Conservation (phyloP, 2,329 filamentous ascomycete species). For the Cladosporium sp. region DNA sequence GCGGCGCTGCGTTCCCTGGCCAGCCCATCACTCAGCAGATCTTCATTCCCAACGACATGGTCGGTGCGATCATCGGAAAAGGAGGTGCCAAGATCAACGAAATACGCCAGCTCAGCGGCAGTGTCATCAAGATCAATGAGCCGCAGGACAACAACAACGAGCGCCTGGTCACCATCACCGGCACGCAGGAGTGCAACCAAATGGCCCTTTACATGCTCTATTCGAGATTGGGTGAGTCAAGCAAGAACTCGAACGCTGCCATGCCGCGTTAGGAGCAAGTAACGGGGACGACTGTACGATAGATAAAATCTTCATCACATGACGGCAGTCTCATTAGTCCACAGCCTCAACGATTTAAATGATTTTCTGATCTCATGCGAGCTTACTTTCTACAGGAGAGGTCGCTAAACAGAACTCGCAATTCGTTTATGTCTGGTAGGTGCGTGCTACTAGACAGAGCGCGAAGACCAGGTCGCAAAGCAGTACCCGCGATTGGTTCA, state of each 20-base stretch:
- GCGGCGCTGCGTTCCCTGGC: slow-evolving; percentile 58
- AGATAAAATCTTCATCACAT: not conserved
- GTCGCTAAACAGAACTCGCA: no score
- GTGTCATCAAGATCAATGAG: slow-evolving; percentile 99
- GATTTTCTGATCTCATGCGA: not conserved
- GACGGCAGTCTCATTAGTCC: no score
- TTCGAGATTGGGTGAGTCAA: slow-evolving; percentile 75
- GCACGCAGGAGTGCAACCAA: slow-evolving; percentile 96
- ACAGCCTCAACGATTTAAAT: no score
- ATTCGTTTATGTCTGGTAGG: no score
- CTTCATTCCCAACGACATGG: slow-evolving; percentile 99
- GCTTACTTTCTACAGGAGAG: not conserved
- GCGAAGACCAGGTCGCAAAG: no score
- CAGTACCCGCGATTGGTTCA: no score
- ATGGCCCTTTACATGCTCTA: slow-evolving; percentile 99
- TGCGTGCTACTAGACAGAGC: no score
- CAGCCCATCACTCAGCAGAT: slow-evolving; percentile 95
- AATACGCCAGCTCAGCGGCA: slow-evolving; percentile 92
- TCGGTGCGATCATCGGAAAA: slow-evolving; percentile 97
- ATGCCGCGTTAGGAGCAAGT: slow-evolving; percentile 24
- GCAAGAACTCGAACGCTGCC: slow-evolving; percentile 36
- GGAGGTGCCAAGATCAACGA: slow-evolving; percentile 99
- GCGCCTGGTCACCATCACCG: slow-evolving; percentile 92
- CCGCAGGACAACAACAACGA: slow-evolving; percentile 99
- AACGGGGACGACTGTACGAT: slow-evolving; percentile 9